Conservation (phyloP, 306 rosid species). For the Prinsepia uniflora region DNA sequence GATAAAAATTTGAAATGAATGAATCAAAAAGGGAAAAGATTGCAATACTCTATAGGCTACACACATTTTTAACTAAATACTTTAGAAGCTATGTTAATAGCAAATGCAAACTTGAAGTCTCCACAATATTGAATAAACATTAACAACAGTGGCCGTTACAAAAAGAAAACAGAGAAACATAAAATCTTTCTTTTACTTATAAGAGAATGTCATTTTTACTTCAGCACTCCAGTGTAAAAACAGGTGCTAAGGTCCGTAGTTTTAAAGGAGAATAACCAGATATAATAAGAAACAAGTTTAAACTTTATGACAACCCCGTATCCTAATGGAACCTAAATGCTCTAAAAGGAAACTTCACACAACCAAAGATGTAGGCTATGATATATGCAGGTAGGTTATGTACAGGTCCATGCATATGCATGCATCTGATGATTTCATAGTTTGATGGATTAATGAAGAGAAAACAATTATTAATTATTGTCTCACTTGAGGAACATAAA, state of each 20-base stretch:
- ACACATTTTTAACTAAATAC: neutral
- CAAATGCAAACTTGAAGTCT: neutral
- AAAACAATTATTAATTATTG: neutral
- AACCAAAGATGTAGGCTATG: neutral
- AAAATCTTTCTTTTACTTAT: neutral
- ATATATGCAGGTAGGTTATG: neutral
- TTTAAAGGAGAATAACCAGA: neutral
- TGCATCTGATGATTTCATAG: neutral
- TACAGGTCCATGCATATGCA: neutral
- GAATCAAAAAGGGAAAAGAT: neutral
- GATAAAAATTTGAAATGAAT: neutral
- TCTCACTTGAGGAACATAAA: neutral
- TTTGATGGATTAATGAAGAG: neutral
- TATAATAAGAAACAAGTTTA: slow-evolving; percentile 1
- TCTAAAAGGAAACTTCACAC: neutral
- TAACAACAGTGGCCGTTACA: neutral
- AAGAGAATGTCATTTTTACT: neutral
- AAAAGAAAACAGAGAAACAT: neutral
- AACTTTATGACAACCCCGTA: neutral
- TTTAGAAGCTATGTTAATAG: neutral
- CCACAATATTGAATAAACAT: neutral
- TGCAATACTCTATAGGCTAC: neutral
- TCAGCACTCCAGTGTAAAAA: neutral
- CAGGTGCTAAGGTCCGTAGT: neutral
- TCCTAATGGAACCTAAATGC: slow-evolving; percentile 1